phyloP scores from a whole-genome alignment of 495 filamentous ascomycete species.

The Penicillium waksmanii region DNA sequence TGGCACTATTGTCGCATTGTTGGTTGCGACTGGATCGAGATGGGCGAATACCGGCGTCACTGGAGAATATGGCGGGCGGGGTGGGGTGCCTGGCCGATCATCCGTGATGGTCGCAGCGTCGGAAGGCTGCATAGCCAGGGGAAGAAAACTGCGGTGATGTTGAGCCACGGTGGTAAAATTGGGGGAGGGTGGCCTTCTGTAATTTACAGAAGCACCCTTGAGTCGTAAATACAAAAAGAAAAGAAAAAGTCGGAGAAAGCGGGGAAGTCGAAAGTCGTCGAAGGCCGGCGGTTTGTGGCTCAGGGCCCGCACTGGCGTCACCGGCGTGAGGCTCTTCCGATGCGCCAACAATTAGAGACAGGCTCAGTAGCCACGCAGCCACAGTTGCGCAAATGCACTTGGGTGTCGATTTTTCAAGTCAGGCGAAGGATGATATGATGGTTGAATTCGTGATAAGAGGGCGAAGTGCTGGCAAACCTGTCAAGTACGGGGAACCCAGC shows the following conservation, averaged over 20 bases:
- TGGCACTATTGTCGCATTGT: constrained; percentile 39
- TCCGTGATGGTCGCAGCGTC: constrained; percentile 14
- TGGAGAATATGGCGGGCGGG: constrained; percentile 52
- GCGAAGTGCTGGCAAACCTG: neutral
- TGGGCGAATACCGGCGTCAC: constrained; percentile 51
- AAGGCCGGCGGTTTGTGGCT: neutral
- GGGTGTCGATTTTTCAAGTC: too few species aligned
- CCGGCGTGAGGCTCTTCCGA: constrained; percentile 2
- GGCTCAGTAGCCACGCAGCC: neutral
- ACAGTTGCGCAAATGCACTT: neutral
- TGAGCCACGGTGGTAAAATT: neutral
- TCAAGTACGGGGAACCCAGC: neutral
- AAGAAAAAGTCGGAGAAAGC: constrained; percentile 1
- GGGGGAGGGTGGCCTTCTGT: neutral
- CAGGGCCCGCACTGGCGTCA: constrained; percentile 4
- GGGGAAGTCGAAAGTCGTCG: constrained; percentile 4
- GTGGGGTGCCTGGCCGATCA: constrained; percentile 45
- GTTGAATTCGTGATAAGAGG: neutral
- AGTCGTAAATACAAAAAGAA: neutral
- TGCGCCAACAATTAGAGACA: neutral
- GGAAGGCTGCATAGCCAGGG: constrained; percentile 16
- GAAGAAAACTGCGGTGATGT: constrained; percentile 4
- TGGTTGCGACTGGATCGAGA: constrained; percentile 39
- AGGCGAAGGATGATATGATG: neutral
- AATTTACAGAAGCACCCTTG: neutral